Percentiles rank a stretch among this genome's conserved stretches.
These are phyloP conservation scores for Populus hybrid DNA, from an alignment of 441 rosid species.

Conservation along the genomic window DNA sequence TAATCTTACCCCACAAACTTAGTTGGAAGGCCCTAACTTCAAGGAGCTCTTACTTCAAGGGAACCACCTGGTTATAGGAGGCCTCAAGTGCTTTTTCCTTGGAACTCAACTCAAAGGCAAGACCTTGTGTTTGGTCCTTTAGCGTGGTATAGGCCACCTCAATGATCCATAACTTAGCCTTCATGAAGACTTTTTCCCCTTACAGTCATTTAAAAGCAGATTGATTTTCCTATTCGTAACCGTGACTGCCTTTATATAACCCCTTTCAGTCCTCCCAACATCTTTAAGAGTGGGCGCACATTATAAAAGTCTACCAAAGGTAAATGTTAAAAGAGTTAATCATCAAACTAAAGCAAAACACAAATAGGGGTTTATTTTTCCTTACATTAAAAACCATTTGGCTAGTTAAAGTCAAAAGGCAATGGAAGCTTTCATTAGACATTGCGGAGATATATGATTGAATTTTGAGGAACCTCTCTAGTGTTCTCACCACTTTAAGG, in stretches of 20 bases:
- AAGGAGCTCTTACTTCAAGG: no score
- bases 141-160: background rate
- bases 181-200: background rate
- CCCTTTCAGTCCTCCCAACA: background rate
- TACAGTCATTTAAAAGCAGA: background rate
- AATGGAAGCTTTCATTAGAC: background rate
- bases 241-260: no score
- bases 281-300: background rate
- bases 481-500: background rate
- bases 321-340: background rate
- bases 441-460: no score
- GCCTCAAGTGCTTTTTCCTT: background rate
- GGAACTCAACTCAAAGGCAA: background rate
- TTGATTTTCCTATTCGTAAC: no score
- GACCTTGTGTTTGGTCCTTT: background rate
- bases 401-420: background rate
- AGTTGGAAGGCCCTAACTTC: no score
- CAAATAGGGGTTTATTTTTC: background rate
- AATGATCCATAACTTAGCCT: no score
- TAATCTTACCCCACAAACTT: no score
- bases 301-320: fast-evolving
- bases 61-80: background rate
- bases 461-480: background rate
- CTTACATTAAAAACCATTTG: no score
- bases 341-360: background rate